phyloP scores from a whole-genome alignment of 805 yeast species.

The Monosporozyma servazzii region DNA sequence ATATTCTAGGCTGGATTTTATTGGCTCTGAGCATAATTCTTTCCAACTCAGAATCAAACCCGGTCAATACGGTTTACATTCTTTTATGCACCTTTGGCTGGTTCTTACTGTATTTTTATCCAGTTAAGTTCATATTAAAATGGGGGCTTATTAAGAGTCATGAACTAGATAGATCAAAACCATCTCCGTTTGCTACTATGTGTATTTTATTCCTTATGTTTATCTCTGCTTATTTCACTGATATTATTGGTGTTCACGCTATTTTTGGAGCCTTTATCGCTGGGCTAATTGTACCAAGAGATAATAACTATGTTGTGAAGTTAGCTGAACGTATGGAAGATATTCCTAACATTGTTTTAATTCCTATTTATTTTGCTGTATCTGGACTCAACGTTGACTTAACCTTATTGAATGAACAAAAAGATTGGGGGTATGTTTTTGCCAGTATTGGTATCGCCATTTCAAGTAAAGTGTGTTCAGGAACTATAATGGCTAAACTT shows the following conservation, averaged over 20 bases:
- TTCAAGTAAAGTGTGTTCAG: conserved; percentile 59
- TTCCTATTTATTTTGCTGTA: conserved; percentile 72
- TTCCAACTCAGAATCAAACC: conserved; percentile 56
- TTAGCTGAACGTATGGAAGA: conserved; percentile 72
- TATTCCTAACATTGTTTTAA: conserved; percentile 57
- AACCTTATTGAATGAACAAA: conserved; percentile 52
- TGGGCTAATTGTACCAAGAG: conserved; percentile 70
- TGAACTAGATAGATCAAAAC: conserved; percentile 50
- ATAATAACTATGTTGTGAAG: conserved; percentile 59
- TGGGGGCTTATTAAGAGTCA: conserved; percentile 41
- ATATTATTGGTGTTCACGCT: conserved; percentile 78
- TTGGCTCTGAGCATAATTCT: conserved; percentile 68
- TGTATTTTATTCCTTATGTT: conserved; percentile 48
- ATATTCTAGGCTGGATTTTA: conserved; percentile 72
- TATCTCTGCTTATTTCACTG: conserved; percentile 67
- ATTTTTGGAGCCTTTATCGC: conserved; percentile 78
- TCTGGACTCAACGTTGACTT: conserved; percentile 68
- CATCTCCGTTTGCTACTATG: conserved; percentile 53
- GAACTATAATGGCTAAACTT: conserved; percentile 51
- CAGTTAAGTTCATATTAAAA: conserved; percentile 42
- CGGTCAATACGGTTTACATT: conserved; percentile 62
- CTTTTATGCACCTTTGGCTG: conserved; percentile 59
- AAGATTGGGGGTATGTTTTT: conserved; percentile 70
- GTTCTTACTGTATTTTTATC: conserved; percentile 51
- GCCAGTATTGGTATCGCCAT: conserved; percentile 62